Conservation (phyloP, 352 stramenopile genomes). For the Albugo candida region DNA sequence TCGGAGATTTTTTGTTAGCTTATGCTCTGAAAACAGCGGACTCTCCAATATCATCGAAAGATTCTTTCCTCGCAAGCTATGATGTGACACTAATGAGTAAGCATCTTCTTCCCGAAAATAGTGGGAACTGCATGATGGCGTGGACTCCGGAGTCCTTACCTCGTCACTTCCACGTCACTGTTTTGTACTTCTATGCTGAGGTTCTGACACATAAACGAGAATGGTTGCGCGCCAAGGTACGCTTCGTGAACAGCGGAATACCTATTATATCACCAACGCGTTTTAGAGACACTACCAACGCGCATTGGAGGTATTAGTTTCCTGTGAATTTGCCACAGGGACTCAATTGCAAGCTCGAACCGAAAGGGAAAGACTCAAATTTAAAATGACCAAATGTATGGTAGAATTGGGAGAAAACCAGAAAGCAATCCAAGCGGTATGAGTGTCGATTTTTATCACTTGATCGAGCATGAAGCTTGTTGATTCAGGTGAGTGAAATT, state of each 20-base stretch:
- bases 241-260: slow-evolving; percentile 6
- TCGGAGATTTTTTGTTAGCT: slow-evolving; percentile 39
- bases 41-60: neutral
- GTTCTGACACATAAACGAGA: slow-evolving; percentile 43
- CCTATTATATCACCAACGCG: neutral
- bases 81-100: neutral
- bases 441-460: slow-evolving; percentile 1
- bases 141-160: neutral
- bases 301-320: slow-evolving; percentile 18
- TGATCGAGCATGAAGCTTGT: neutral
- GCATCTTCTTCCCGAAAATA: neutral
- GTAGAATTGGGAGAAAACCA: slow-evolving; percentile 29
- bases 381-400: slow-evolving; percentile 58
- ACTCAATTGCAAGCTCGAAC: neutral
- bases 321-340: slow-evolving; percentile 1
- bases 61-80: neutral
- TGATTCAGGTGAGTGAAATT: slow-evolving; percentile 29
- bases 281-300: slow-evolving; percentile 28
- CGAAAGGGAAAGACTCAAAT: slow-evolving; percentile 14
- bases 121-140: neutral
- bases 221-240: slow-evolving; percentile 51
- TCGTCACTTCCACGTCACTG: slow-evolving; percentile 34
- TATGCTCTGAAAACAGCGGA: slow-evolving; percentile 10
- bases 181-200: slow-evolving; percentile 36
- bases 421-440: slow-evolving; percentile 40